A percentile compares a stretch with the other conserved stretches of the same genome.
These are phyloP conservation scores for Scleromitrula shiraiana DNA, from an alignment of 2,329 filamentous ascomycete species.

Conservation along the genomic window DNA sequence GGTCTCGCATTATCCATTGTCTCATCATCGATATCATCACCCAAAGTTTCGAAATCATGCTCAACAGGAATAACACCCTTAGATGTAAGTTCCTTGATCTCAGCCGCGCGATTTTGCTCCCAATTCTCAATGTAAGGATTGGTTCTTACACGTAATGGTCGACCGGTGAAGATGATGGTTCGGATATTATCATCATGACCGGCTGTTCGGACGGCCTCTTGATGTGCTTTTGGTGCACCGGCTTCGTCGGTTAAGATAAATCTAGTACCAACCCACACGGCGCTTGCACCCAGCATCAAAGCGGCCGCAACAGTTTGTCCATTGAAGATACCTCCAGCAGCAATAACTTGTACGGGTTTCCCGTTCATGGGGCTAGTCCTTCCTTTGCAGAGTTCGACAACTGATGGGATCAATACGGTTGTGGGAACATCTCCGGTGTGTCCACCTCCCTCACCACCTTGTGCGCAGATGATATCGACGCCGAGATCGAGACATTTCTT, in stretches of 20 bases:
- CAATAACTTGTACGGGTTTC: slow-evolving; percentile 80
- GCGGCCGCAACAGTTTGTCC: slow-evolving; percentile 83
- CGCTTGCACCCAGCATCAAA: slow-evolving; percentile 85
- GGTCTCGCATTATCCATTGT: slow-evolving; percentile 86
- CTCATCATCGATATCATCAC: slow-evolving; percentile 62
- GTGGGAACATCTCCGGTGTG: slow-evolving; percentile 95
- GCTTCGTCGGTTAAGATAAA: slow-evolving; percentile 94
- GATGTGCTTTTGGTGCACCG: slow-evolving; percentile 85
- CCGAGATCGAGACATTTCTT: slow-evolving; percentile 90
- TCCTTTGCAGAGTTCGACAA: slow-evolving; percentile 72
- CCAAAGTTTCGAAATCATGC: slow-evolving; percentile 82
- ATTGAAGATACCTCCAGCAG: slow-evolving; percentile 90
- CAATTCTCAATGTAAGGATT: slow-evolving; percentile 94
- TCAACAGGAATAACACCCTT: slow-evolving; percentile 93
- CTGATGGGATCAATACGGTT: slow-evolving; percentile 79
- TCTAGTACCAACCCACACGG: slow-evolving; percentile 93
- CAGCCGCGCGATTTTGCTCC: slow-evolving; percentile 77
- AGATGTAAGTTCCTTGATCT: slow-evolving; percentile 86
- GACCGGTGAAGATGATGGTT: slow-evolving; percentile 97
- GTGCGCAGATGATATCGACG: slow-evolving; percentile 94
- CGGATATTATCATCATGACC: slow-evolving; percentile 93
- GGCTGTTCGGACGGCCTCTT: slow-evolving; percentile 87
- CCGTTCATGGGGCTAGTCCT: slow-evolving; percentile 83
- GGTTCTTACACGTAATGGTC: slow-evolving; percentile 84
- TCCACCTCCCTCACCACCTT: slow-evolving; percentile 94